Base-by-base conservation (phyloP, 345 rosid species). In the Citrus medica region DNA sequence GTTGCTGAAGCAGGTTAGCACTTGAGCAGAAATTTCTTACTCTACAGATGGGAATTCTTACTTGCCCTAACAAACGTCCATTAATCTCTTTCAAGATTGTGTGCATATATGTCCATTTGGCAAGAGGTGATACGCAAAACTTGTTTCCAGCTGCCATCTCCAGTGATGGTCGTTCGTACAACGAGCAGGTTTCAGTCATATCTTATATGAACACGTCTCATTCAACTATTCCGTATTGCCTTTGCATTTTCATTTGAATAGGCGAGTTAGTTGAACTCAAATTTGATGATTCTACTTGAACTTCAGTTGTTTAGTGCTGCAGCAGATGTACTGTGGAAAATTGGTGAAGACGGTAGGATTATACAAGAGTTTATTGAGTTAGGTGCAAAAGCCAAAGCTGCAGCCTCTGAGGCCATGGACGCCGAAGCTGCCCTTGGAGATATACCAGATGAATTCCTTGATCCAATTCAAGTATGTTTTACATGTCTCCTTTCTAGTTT, bases 371-470 rank as follows among this genome's bases (percentile, higher is more conserved):
- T 97, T 70, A 59, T 94, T 59, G 94, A 88, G 73, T 91, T 97
- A 19, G 98, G 99, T 74, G 71, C 85, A 73, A 94, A 85, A 84
- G 94, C 93, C 73, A 93, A 90, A 89, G 87, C 87, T 83, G 98
- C 99, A 64, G 99, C 98, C 21, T 86, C 97, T 21, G 98, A 90
- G 86, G 99, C 98, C 75, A 86, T 93, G 97, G 98, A 97, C 63
- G 79, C 98, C 71, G 99, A 97, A 89, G 98, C 93, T 76, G 78
- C 90, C 71, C 98, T 97, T 19, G 98, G 99, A 76, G 99, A 95
- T 72, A 89, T 90, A 80, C 99, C 98, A 1, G 99, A 97, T 27
- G 99, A 94, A 84, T 97, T 93, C 89, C 98, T 97, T n/a, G 99
- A 97, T 78, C 99, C 97, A 66, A 92, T 92, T 80, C 97, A 92